These are phyloP conservation scores for Erythrophleum fordii DNA, from an alignment of 306 rosid species.

Conservation along the genomic window DNA sequence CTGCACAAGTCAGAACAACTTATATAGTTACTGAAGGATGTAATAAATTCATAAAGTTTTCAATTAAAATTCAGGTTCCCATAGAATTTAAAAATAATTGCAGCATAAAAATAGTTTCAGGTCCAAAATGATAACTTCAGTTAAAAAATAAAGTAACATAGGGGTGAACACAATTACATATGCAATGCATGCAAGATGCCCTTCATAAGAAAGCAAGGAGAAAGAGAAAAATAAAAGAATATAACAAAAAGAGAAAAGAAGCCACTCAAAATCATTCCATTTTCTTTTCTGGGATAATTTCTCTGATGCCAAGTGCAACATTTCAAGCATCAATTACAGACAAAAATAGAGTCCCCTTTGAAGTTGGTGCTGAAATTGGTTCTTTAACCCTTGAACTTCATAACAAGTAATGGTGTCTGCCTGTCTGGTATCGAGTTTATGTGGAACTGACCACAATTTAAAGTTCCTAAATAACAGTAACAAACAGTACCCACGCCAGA, in stretches of 20 bases:
- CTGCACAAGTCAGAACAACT: constrained; percentile 53
- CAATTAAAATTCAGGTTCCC: neutral
- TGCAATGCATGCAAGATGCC: neutral
- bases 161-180: neutral
- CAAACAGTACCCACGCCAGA: constrained; percentile 11
- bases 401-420: neutral
- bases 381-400: neutral
- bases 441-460: too few species aligned
- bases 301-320: neutral
- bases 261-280: neutral
- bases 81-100: neutral
- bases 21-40: neutral
- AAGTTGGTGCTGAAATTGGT: neutral
- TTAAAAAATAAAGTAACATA: neutral
- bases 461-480: constrained; percentile 10
- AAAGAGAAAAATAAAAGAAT: neutral
- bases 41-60: constrained; percentile 18
- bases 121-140: constrained; percentile 5
- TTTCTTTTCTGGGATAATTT: neutral
- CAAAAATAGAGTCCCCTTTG: neutral
- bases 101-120: constrained; percentile 3
- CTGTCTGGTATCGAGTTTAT: neutral
- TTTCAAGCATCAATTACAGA: neutral
- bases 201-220: constrained; percentile 14
- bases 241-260: neutral